Evolutionary conservation across 2,329 filamentous ascomycete species (phyloP).

Genomic region (Fusarium clavum): DNA sequence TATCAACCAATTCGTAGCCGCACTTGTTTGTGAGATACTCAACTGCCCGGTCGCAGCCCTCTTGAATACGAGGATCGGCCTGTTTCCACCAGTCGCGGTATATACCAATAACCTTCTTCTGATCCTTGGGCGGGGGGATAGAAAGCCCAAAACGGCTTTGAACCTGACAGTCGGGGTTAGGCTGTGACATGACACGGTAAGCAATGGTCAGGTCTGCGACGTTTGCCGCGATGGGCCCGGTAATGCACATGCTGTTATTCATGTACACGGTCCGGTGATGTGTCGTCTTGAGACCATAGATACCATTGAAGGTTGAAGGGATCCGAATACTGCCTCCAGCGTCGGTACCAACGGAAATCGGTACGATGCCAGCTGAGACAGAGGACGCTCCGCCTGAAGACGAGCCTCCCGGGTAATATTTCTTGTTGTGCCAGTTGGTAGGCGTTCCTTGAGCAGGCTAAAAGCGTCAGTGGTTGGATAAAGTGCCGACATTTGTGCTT

Average conservation of each 20-base stretch:
- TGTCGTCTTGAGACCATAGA: constrained; percentile 84
- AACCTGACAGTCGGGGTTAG: constrained; percentile 71
- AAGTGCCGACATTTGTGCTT: constrained; percentile 29
- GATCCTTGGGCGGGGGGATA: constrained; percentile 54
- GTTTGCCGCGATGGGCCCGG: constrained; percentile 80
- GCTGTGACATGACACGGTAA: constrained; percentile 83
- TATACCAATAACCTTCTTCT: constrained; percentile 76
- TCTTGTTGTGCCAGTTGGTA: constrained; percentile 79
- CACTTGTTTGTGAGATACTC: constrained; percentile 65
- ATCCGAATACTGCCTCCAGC: constrained; percentile 82
- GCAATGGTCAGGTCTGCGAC: constrained; percentile 82
- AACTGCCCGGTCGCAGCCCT: constrained; percentile 71
- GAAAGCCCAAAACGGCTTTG: constrained; percentile 74
- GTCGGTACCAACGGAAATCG: constrained; percentile 80
- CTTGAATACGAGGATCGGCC: constrained; percentile 71
- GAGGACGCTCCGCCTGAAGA: constrained; percentile 81
- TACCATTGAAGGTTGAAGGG: constrained; percentile 79
- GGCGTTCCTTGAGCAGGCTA: constrained; percentile 76
- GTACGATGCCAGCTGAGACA: constrained; percentile 76
- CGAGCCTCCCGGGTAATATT: constrained; percentile 84
- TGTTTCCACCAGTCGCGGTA: constrained; percentile 63
- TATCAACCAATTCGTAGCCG: constrained; percentile 65
- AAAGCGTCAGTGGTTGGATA: constrained; percentile 53
- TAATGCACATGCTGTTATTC: constrained; percentile 68
- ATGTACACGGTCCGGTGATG: constrained; percentile 75